Percentiles rank a stretch among this genome's conserved stretches.
These are phyloP conservation scores for Silene noctiflora DNA, from an alignment of 179 eudicot genomes.

Conservation along the genomic window DNA sequence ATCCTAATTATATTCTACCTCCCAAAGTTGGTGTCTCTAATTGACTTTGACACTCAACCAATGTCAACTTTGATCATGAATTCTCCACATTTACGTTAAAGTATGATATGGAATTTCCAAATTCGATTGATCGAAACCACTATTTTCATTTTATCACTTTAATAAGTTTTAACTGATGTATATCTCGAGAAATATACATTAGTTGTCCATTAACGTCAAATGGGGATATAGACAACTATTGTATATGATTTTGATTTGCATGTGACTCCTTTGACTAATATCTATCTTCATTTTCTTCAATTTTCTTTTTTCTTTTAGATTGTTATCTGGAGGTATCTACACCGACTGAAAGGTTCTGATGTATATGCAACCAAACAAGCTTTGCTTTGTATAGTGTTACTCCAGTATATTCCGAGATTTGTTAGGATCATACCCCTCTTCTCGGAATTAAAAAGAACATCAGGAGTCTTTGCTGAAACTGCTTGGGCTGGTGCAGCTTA, in stretches of 20 bases:
- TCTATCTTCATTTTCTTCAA: constrained; percentile 6
- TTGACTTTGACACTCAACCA: no score
- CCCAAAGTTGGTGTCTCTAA: no score
- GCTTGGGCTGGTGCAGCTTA: constrained; percentile 99
- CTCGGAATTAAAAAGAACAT: constrained; percentile 81
- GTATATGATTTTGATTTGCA: not conserved
- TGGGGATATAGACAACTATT: no score
- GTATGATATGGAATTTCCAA: no score
- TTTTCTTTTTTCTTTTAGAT: constrained; percentile 42
- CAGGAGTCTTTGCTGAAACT: constrained; percentile 95
- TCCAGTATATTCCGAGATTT: constrained; percentile 81
- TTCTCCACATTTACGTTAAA: no score
- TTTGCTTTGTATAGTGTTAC: constrained; percentile 58
- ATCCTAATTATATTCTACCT: not conserved
- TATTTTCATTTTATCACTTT: no score
- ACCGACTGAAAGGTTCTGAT: constrained; percentile 62
- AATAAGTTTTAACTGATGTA: no score
- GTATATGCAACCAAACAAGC: constrained; percentile 81
- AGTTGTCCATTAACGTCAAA: no score
- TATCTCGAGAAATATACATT: no score
- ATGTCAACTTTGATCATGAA: no score
- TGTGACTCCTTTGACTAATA: not conserved
- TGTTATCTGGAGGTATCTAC: constrained; percentile 79
- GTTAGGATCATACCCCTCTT: constrained; percentile 63
- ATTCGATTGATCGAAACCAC: no score